Conservation (phyloP, 2,329 filamentous ascomycete genomes). For the Hansfordia pulvinata region DNA sequence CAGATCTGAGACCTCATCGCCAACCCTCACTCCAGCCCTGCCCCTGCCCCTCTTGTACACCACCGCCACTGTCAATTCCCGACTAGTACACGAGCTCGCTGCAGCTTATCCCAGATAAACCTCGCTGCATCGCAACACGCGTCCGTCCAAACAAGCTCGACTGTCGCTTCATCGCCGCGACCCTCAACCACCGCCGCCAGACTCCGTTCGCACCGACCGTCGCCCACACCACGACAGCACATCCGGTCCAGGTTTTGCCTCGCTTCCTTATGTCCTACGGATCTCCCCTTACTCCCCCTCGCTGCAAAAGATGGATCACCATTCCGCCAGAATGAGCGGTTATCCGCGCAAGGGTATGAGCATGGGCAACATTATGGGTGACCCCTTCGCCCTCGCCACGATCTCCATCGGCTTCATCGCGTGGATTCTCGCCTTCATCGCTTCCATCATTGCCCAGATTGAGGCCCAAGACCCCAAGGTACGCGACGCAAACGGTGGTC, state of each 20-base stretch:
- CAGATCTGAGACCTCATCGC: too few species aligned
- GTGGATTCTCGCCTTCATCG: constrained; percentile 86
- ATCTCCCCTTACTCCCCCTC: constrained; percentile 60
- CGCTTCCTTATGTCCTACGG: constrained; percentile 58
- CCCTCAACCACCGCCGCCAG: neutral
- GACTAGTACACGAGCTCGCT: too few species aligned
- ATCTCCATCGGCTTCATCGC: constrained; percentile 85
- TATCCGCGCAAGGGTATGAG: constrained; percentile 50
- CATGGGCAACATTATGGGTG: constrained; percentile 82
- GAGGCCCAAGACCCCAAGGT: constrained; percentile 26
- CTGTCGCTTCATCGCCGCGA: too few species aligned
- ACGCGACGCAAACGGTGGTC: too few species aligned
- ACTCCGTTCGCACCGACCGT: neutral
- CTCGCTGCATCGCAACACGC: too few species aligned
- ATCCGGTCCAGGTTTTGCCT: too few species aligned
- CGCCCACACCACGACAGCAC: neutral
- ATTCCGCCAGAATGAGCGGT: constrained; percentile 39
- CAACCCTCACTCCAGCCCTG: too few species aligned
- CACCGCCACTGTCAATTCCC: too few species aligned
- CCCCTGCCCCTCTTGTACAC: too few species aligned
- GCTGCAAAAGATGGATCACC: constrained; percentile 68
- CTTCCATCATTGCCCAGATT: constrained; percentile 61
- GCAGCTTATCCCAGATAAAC: too few species aligned
- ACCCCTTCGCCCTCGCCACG: constrained; percentile 91
- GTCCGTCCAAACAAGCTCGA: too few species aligned